Percentiles rank a stretch among this genome's conserved stretches.
Evolutionary conservation across 805 yeast genomes (phyloP).

Genomic region (Candida ponderosae): DNA sequence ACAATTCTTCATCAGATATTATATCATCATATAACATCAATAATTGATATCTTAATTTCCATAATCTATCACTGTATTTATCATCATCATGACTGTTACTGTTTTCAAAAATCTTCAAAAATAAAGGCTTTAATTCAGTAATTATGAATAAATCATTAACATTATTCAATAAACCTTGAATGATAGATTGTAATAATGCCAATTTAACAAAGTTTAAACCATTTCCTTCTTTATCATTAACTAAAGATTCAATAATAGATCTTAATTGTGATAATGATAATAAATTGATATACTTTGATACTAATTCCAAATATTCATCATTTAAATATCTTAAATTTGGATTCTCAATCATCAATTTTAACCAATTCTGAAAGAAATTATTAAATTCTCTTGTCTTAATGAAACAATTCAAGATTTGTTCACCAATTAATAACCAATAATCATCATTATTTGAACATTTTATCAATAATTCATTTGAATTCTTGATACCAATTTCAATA

Average conservation of each 20-base stretch:
- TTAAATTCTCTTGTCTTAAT: constrained; percentile 50
- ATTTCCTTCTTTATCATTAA: no score
- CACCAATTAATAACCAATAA: constrained; percentile 13
- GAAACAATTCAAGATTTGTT: constrained; percentile 36
- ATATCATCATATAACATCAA: constrained; percentile 39
- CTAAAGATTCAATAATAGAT: constrained; percentile 15
- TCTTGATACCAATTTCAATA: constrained; percentile 47
- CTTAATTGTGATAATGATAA: constrained; percentile 42
- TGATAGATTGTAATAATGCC: constrained; percentile 22
- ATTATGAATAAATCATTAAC: constrained; percentile 21
- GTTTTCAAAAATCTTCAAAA: constrained; percentile 19
- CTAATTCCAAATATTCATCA: constrained; percentile 23
- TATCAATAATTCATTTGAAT: constrained; percentile 26
- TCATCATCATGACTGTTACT: constrained; percentile 2
- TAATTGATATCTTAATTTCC: constrained; percentile 41
- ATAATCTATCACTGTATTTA: constrained; percentile 15
- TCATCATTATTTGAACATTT: constrained; percentile 4
- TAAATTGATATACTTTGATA: constrained; percentile 32
- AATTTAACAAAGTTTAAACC: constrained; percentile 8
- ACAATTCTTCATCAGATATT: constrained; percentile 18
- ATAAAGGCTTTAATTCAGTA: constrained; percentile 12
- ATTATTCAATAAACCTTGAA: constrained; percentile 32
- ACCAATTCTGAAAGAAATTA: constrained; percentile 42
- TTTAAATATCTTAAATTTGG: constrained; percentile 11
- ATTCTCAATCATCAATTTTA: constrained; percentile 6